Evolutionary conservation across 495 filamentous ascomycete species (phyloP).

Genomic region (Pseudevernia furfuracea): DNA sequence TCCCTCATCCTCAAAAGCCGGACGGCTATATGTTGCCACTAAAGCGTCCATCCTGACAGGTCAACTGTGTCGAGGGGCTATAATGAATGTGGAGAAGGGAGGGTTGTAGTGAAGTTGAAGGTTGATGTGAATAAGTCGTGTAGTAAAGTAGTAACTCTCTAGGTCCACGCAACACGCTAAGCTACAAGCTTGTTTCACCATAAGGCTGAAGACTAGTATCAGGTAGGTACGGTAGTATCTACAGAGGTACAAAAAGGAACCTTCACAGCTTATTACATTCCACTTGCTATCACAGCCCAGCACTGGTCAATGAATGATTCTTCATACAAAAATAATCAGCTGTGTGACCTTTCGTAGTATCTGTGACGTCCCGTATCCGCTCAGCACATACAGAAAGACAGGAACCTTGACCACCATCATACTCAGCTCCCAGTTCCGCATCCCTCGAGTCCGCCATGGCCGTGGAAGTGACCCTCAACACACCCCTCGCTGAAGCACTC

Average conservation of each 20-base stretch:
- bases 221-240: no score
- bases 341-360: not conserved
- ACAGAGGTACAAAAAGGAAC: not conserved
- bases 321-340: not conserved
- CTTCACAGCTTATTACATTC: no score
- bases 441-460: conserved; percentile 47
- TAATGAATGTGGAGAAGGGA: conserved; percentile 4
- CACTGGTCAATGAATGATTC: not conserved
- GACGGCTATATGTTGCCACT: conserved; percentile 77
- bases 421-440: conserved; percentile 1
- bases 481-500: conserved; percentile 75
- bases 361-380: not conserved
- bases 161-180: conserved; percentile 4
- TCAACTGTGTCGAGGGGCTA: not conserved
- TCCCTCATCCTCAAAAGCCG: conserved; percentile 63
- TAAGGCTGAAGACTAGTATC: not conserved
- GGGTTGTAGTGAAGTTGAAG: not conserved
- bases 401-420: not conserved
- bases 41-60: conserved; percentile 74
- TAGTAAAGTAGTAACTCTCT: not conserved
- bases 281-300: not conserved
- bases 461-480: conserved; percentile 60
- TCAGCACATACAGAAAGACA: not conserved
- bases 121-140: not conserved
- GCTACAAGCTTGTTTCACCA: not conserved